These are phyloP conservation scores for Neurospora terricola DNA, from an alignment of 495 filamentous ascomycete species.

Conservation along the genomic window DNA sequence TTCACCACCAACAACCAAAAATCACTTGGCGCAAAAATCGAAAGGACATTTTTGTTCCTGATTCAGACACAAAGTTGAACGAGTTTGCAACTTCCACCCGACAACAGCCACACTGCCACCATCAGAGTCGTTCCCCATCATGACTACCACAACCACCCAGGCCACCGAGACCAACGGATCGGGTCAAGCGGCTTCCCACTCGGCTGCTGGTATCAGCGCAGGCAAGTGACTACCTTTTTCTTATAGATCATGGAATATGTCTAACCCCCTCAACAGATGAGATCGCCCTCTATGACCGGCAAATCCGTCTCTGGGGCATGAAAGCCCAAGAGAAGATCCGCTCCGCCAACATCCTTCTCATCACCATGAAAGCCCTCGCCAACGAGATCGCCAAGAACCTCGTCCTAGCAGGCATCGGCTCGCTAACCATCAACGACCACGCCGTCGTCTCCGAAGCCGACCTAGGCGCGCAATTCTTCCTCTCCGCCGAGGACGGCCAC, in stretches of 20 bases:
- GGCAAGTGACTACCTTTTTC: constrained; percentile 11
- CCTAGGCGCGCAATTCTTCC: constrained; percentile 80
- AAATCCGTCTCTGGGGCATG: constrained; percentile 97
- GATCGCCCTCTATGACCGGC: constrained; percentile 94
- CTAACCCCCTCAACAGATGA: constrained; percentile 52
- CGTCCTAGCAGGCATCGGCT: constrained; percentile 89
- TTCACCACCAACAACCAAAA: neutral
- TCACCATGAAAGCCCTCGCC: constrained; percentile 79
- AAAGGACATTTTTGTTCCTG: neutral
- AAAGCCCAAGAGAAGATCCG: constrained; percentile 86
- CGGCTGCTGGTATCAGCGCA: constrained; percentile 19
- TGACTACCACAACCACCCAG: neutral
- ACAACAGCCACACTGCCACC: neutral
- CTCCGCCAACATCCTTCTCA: constrained; percentile 80
- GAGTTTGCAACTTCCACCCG: too few relatives aligned
- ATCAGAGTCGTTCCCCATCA: neutral
- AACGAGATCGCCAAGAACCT: constrained; percentile 97
- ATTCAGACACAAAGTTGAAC: neutral
- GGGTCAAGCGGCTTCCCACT: constrained; percentile 4
- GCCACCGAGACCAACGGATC: constrained; percentile 8
- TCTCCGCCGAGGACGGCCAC: constrained; percentile 52
- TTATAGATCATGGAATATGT: neutral
- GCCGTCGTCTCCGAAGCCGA: constrained; percentile 69
- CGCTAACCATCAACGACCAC: constrained; percentile 81
- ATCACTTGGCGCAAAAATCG: neutral